Evolutionary conservation across 257 asterid species (phyloP).

Genomic region (Oldenlandia corymbosa): DNA sequence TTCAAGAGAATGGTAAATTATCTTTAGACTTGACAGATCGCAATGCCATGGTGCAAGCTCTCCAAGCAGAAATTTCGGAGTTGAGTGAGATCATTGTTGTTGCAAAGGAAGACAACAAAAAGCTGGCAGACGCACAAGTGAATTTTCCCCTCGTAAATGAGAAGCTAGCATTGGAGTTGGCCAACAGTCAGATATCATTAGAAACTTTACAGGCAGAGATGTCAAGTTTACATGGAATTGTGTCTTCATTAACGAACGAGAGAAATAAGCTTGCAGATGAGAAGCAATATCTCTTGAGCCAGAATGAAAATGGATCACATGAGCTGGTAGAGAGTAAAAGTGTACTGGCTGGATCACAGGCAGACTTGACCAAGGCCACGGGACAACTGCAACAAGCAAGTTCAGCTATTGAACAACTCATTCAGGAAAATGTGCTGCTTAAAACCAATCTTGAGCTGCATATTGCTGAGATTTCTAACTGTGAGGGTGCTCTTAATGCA

Average conservation of each 20-base stretch:
- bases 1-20: conserved; percentile 45
- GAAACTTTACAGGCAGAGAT: conserved; percentile 53
- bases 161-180: conserved; percentile 45
- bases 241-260: conserved; percentile 40
- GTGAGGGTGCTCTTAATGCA: conserved; percentile 32
- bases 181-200: conserved; percentile 35
- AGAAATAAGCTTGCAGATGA: conserved; percentile 53
- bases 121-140: conserved; percentile 47
- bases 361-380: conserved; percentile 42
- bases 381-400: conserved; percentile 52
- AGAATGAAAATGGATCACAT: conserved; percentile 43
- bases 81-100: conserved; percentile 32
- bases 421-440: conserved; percentile 49
- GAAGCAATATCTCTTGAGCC: conserved; percentile 31
- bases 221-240: conserved; percentile 32
- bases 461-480: conserved; percentile 29
- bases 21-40: conserved; percentile 40
- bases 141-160: conserved; percentile 36
- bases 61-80: conserved; percentile 43
- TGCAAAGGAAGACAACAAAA: conserved; percentile 48
- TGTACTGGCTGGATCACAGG: conserved; percentile 42
- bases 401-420: conserved; percentile 38
- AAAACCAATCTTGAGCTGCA: conserved; percentile 45
- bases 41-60: conserved; percentile 45
- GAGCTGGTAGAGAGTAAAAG: conserved; percentile 41